These are phyloP conservation scores for Tagetes erecta DNA, from an alignment of 129 eudicot species.

Conservation along the genomic window DNA sequence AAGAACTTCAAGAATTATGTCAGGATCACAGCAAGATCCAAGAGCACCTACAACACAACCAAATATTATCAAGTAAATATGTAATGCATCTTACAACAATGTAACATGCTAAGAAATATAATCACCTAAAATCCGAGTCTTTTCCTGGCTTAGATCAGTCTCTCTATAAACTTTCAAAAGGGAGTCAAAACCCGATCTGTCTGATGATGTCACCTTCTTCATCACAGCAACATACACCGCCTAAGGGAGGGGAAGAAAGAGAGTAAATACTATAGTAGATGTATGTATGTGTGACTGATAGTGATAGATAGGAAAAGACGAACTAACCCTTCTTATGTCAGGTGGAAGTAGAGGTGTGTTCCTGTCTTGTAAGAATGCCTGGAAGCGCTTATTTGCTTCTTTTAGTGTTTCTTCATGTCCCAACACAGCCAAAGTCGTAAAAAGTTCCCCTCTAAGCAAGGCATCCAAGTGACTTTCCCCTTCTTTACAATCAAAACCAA, in stretches of 20 bases:
- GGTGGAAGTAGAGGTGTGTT: constrained; percentile 85
- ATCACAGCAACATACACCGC: constrained; percentile 91
- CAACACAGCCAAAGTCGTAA: constrained; percentile 63
- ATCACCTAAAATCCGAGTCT: constrained; percentile 79
- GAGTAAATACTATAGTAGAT: not conserved
- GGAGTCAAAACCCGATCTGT: constrained; percentile 71
- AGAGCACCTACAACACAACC: constrained; percentile 52
- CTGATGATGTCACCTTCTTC: constrained; percentile 60
- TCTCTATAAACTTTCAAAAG: constrained; percentile 82
- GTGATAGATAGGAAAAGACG: not conserved
- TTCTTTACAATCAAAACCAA: constrained; percentile 86
- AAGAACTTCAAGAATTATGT: constrained; percentile 53
- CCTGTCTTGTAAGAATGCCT: constrained; percentile 72
- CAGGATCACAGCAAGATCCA: constrained; percentile 53
- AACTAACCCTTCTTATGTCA: constrained; percentile 80
- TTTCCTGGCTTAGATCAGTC: constrained; percentile 95
- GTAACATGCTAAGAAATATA: not conserved
- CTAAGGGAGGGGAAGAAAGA: constrained; percentile 38
- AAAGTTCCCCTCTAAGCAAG: constrained; percentile 92
- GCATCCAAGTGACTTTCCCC: constrained; percentile 98
- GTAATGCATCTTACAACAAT: not conserved
- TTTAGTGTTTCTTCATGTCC: constrained; percentile 70
- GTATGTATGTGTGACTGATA: not conserved
- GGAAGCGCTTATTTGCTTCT: constrained; percentile 86
- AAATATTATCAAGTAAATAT: constrained; percentile 41